phyloP scores from a whole-genome alignment of 1,284 basidiomycete species.

The Tetrapyrgos nigripes region DNA sequence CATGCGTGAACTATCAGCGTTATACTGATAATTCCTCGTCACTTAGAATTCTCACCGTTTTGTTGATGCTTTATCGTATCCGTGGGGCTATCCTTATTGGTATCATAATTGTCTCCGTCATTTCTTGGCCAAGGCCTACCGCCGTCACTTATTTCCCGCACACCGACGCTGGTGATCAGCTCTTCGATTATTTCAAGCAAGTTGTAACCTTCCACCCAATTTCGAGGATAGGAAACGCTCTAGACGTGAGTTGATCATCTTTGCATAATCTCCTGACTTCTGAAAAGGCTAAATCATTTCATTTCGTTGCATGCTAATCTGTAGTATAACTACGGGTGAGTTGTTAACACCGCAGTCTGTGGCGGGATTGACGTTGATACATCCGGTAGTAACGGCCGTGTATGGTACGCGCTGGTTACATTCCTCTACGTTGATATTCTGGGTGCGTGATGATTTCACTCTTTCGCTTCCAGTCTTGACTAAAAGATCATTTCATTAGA shows the following conservation, averaged over 20 bases:
- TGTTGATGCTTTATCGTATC: conserved; percentile 87
- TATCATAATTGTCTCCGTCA: conserved; percentile 86
- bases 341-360: conserved; percentile 5
- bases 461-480: no score
- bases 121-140: conserved; percentile 88
- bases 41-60: conserved; percentile 70
- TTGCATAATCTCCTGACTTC: neutral
- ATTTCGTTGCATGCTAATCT: no score
- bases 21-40: conserved; percentile 5
- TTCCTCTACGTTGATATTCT: conserved; percentile 93
- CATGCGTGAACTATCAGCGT: conserved; percentile 46
- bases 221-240: conserved; percentile 62
- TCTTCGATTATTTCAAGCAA: conserved; percentile 89
- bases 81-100: conserved; percentile 86
- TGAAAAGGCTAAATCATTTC: neutral
- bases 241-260: conserved; percentile 56
- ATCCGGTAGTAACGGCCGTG: conserved; percentile 64
- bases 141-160: conserved; percentile 87
- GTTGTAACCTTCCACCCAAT: conserved; percentile 82
- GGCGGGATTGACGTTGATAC: conserved; percentile 1
- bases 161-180: conserved; percentile 67
- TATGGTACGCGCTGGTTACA: conserved; percentile 88
- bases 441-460: conserved; percentile 44
- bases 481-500: conserved; percentile 30
- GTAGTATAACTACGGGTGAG: conserved; percentile 57